These are phyloP conservation scores for Tetradesmus obliquus DNA, from an alignment of 139 green algal genomes.

Conservation along the genomic window DNA sequence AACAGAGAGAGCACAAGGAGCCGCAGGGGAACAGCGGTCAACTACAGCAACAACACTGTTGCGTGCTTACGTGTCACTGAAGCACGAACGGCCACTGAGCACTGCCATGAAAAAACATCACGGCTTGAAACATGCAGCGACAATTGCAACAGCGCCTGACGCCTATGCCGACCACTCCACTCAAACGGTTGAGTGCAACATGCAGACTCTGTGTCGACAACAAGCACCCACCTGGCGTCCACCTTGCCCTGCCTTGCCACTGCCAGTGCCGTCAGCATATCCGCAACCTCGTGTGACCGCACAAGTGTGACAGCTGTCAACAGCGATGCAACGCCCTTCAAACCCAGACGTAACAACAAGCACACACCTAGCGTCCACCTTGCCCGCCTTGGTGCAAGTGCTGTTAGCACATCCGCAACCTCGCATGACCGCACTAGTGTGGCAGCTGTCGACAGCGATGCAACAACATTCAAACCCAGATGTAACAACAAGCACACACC, in stretches of 20 bases:
- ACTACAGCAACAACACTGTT: no score
- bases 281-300: background rate
- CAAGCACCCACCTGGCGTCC: background rate
- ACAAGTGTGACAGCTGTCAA: no score
- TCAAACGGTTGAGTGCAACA: background rate
- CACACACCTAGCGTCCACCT: background rate
- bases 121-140: background rate
- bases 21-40: background rate
- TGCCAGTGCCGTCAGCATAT: conserved; percentile 20
- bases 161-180: background rate
- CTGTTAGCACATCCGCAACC: background rate
- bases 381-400: background rate
- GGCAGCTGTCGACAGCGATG: no score
- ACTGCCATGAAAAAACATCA: background rate
- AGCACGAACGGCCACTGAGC: background rate
- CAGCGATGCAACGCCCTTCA: no score
- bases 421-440: background rate
- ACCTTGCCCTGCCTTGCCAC: background rate
- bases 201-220: background rate
- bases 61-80: background rate
- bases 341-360: background rate
- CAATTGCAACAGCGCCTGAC: background rate
- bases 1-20: background rate
- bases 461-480: no score
- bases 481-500: background rate